A percentile compares a stretch with the other conserved stretches of the same genome.
These are phyloP conservation scores for Clarireedia paspali DNA, from an alignment of 2,329 filamentous ascomycete genomes.

Conservation along the genomic window DNA sequence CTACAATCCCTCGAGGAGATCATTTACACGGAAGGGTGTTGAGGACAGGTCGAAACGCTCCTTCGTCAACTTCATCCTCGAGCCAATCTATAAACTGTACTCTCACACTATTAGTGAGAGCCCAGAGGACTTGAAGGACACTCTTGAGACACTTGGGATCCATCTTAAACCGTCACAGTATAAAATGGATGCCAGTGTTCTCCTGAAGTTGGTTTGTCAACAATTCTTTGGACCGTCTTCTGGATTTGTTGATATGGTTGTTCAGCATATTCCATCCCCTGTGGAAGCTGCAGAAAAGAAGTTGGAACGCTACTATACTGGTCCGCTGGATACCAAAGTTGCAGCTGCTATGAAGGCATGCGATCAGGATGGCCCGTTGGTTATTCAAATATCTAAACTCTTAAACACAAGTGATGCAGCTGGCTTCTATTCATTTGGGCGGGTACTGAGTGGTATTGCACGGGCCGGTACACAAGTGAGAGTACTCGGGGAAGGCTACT, in stretches of 20 bases:
- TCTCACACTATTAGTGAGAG: slow-evolving; percentile 90
- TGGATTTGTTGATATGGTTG: slow-evolving; percentile 93
- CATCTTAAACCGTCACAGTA: slow-evolving; percentile 86
- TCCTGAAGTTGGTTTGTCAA: slow-evolving; percentile 83
- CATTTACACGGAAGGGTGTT: slow-evolving; percentile 79
- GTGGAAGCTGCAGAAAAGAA: slow-evolving; percentile 67
- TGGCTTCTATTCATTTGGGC: slow-evolving; percentile 80
- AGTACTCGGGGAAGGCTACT: slow-evolving; percentile 91
- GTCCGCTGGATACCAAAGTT: slow-evolving; percentile 74
- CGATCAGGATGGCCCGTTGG: slow-evolving; percentile 80
- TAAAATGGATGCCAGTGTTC: slow-evolving; percentile 78
- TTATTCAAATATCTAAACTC: slow-evolving; percentile 89
- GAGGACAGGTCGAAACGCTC: slow-evolving; percentile 76
- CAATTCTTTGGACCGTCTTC: slow-evolving; percentile 89
- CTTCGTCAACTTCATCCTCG: slow-evolving; percentile 90
- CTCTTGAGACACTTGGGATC: slow-evolving; percentile 74
- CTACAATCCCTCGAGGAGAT: slow-evolving; percentile 84
- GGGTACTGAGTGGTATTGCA: slow-evolving; percentile 87
- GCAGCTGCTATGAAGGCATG: slow-evolving; percentile 75
- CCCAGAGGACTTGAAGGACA: slow-evolving; percentile 73
- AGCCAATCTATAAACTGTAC: slow-evolving; percentile 97
- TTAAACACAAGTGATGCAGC: slow-evolving; percentile 89
- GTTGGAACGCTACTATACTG: slow-evolving; percentile 85
- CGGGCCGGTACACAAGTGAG: slow-evolving; percentile 75
- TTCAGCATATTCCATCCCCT: slow-evolving; percentile 83